Evolutionary conservation across 306 rosid species (phyloP), one percentile per base, ranked within the genome.

Genomic region (Urtica urens): DNA sequence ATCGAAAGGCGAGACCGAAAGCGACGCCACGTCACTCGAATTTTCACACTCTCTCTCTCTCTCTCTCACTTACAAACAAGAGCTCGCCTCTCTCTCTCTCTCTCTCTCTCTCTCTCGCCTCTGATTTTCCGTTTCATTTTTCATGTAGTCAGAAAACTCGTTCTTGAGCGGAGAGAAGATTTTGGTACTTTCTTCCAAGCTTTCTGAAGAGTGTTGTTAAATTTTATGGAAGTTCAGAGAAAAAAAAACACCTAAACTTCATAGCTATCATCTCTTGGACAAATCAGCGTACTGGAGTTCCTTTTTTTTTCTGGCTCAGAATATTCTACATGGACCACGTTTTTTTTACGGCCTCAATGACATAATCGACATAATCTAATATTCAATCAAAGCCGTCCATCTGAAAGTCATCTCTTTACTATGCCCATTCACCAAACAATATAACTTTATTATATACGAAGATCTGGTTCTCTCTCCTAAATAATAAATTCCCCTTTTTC

Each of bases 1-100:
- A 70, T 76, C 60, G 11, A 3, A 14, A 16, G 60, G 33, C 49
- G 5, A 8, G 33, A 18, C 57, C 15, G 63, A 57, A 58, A 30
- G 8, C 62, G 66, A 71, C 53, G 58, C 19, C 13, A 25, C 22
- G 26, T 38, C 30, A 27, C 55, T 35, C n/a, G 11, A 14, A 35
- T 16, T 35, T 16, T 35, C 40, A 34, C 50, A 19, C 53, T 48
- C 52, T 14, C 55, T 43, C 22, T 23, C 44, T 52, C 10, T 10
- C 42, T 23, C 43, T 11, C 56, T 23, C 47, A 18, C 42, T 0
- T n/a, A 35, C 4, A 35, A 35, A 35, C 10, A 3, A 14, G 7
- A 14, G n/a, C 40, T 35, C 40, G n/a, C 11, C 40, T 35, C n/a
- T 35, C 40, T 10, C 40, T 35, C 40, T 35, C 40, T 42, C 50